These are phyloP conservation scores for Coleophoma crateriformis DNA, from an alignment of 2,329 filamentous ascomycete species.

Conservation along the genomic window DNA sequence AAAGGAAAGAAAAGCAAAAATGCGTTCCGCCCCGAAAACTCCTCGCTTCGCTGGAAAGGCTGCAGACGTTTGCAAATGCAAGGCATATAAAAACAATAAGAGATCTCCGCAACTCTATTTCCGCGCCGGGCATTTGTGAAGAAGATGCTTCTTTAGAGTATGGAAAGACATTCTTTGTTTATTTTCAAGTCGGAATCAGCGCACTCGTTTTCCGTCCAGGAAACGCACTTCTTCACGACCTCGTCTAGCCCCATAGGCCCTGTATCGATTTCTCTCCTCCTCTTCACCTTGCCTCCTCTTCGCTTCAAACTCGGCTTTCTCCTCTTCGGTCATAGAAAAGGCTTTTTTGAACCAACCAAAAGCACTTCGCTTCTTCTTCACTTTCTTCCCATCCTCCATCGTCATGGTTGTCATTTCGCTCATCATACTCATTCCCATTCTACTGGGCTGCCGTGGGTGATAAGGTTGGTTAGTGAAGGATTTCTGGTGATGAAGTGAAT, in stretches of 20 bases:
- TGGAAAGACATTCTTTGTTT: too few relatives aligned
- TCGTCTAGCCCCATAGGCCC: neutral
- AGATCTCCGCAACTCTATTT: too few relatives aligned
- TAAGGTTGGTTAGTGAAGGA: neutral
- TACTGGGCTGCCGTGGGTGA: slow-evolving; percentile 9
- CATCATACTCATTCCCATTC: slow-evolving; percentile 42
- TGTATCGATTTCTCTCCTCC: slow-evolving; percentile 3
- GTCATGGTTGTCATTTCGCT: slow-evolving; percentile 44
- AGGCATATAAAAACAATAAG: too few relatives aligned
- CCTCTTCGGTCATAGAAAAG: slow-evolving; percentile 59
- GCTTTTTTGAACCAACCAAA: slow-evolving; percentile 67
- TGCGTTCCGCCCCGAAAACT: too few relatives aligned
- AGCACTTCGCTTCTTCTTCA: slow-evolving; percentile 63
- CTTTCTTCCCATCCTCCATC: slow-evolving; percentile 22
- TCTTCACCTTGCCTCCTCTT: slow-evolving; percentile 29
- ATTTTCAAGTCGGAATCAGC: neutral
- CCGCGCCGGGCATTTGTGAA: too few relatives aligned
- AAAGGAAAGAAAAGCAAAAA: too few relatives aligned
- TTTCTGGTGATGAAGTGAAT: neutral
- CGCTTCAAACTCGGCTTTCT: slow-evolving; percentile 53
- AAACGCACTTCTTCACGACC: neutral
- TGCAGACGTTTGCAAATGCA: too few relatives aligned
- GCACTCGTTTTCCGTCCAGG: neutral
- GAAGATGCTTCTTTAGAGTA: too few relatives aligned
- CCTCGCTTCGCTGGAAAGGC: too few relatives aligned